These are phyloP conservation scores for Mortierella hygrophila DNA, from an alignment of 192 early-diverging fungal genomes.

Conservation along the genomic window DNA sequence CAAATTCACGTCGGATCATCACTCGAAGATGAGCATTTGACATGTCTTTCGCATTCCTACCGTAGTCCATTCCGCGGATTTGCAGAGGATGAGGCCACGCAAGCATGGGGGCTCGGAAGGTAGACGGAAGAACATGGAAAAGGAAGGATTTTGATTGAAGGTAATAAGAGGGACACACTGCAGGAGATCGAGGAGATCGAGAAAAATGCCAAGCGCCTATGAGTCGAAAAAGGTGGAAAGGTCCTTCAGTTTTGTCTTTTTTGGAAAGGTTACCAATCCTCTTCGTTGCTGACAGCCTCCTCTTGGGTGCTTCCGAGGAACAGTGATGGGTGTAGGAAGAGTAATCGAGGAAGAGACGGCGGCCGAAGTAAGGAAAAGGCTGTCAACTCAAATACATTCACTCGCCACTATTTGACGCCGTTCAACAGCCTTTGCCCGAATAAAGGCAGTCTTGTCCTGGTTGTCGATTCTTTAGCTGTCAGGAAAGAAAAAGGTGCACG, in stretches of 20 bases:
- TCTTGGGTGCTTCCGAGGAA: no score
- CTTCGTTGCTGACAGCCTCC: neutral
- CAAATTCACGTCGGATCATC: neutral
- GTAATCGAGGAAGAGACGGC: no score
- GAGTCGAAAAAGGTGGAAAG: neutral
- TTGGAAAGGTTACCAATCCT: neutral
- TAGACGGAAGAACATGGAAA: neutral
- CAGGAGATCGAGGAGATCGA: neutral
- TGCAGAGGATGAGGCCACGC: neutral
- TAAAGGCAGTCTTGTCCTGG: no score
- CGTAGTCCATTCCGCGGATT: neutral
- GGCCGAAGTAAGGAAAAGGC: no score
- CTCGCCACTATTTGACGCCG: no score
- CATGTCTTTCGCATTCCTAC: neutral
- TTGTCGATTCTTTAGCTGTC: no score
- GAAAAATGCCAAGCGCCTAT: conserved; percentile 3
- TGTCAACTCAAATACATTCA: no score
- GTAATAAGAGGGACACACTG: neutral
- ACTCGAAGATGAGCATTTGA: neutral
- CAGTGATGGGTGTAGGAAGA: no score
- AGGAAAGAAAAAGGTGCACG: no score
- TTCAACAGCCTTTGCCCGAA: no score
- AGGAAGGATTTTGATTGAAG: neutral
- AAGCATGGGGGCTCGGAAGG: neutral
- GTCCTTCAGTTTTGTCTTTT: neutral